Evolutionary conservation across 306 rosid species (phyloP), one percentile per base, ranked within the genome.

Genomic region (Luffa aegyptiaca): DNA sequence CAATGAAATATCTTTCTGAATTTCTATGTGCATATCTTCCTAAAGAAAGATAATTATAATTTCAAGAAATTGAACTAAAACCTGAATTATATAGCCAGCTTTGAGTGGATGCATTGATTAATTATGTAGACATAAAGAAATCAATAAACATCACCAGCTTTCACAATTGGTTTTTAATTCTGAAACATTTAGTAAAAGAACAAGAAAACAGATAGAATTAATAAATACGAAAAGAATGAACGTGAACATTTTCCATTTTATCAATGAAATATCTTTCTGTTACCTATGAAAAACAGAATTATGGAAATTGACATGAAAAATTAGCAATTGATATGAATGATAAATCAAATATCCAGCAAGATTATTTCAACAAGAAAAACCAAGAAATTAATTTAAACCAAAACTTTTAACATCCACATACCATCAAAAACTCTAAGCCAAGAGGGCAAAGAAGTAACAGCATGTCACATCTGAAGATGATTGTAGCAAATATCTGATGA

Each of bases 401-500:
- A 81, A 75, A 8, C 39, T 21, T 65, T 81, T 39, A 33, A 63
- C 58, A 80, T 77, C 51, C 63, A 81, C 89, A 26, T 87, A 94
- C 98, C 97, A 94, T 63, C 82, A 94, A 86, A 76, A 94, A 89
- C 81, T 85, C 88, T 83, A 94, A 81, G 83, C 97, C 95, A 53
- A 92, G 88, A 80, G 97, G 93, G 21, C 91, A 33, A 83, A 94
- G 92, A 87, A 94, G 97, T 83, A 94, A 81, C 81, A 94, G 81
- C 81, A 86, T 85, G 86, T 94, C 98, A 88, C 98, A 94, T 90
- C 98, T 88, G 85, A 94, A 89, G 82, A 84, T 76, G 78, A 84
- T 64, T 6, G 98, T 91, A 80, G 98, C 93, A 81, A 91, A 94
- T 80, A 94, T 88, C 98, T 94, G 95, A 85, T 55, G 61, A 88